Percentiles rank a stretch among this genome's conserved stretches.
Conservation (phyloP, 2,329 filamentous ascomycete species). For the Fonsecaea nubica region DNA sequence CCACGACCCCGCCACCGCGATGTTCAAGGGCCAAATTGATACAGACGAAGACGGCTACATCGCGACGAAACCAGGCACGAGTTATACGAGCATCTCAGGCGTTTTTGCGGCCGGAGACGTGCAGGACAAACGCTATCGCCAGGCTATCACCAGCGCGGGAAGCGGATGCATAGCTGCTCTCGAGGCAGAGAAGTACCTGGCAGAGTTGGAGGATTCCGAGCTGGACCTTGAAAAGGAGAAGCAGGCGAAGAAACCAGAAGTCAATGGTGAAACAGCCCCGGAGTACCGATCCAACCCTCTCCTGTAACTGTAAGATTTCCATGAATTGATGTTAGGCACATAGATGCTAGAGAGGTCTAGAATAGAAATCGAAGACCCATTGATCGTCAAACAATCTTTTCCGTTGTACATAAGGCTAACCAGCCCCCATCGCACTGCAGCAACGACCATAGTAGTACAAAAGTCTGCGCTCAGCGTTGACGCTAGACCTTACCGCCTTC, state of each 20-base stretch:
- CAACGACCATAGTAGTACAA: conserved; percentile 20
- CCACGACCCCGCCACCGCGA: conserved; percentile 88
- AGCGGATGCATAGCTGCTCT: conserved; percentile 95
- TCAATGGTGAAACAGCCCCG: conserved; percentile 59
- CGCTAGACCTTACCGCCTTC: conserved; percentile 65
- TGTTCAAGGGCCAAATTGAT: conserved; percentile 89
- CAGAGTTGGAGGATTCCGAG: conserved; percentile 71
- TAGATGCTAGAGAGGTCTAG: conserved; percentile 1
- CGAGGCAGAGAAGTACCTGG: conserved; percentile 91
- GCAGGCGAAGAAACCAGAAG: conserved; percentile 57
- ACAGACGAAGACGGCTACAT: conserved; percentile 92
- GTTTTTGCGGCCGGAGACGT: conserved; percentile 98
- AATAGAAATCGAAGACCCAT: neutral
- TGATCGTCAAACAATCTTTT: neutral
- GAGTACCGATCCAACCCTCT: conserved; percentile 71
- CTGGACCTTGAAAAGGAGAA: conserved; percentile 52
- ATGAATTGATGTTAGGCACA: neutral
- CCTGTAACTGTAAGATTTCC: conserved; percentile 50
- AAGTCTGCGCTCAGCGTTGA: neutral
- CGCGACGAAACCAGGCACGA: conserved; percentile 84
- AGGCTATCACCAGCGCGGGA: conserved; percentile 96
- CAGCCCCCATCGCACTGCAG: conserved; percentile 19
- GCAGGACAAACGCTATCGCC: conserved; percentile 97
- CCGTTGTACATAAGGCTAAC: conserved; percentile 9
- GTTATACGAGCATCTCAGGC: conserved; percentile 84